Conservation (phyloP, 495 filamentous ascomycete genomes). For the Tuber indicum region DNA sequence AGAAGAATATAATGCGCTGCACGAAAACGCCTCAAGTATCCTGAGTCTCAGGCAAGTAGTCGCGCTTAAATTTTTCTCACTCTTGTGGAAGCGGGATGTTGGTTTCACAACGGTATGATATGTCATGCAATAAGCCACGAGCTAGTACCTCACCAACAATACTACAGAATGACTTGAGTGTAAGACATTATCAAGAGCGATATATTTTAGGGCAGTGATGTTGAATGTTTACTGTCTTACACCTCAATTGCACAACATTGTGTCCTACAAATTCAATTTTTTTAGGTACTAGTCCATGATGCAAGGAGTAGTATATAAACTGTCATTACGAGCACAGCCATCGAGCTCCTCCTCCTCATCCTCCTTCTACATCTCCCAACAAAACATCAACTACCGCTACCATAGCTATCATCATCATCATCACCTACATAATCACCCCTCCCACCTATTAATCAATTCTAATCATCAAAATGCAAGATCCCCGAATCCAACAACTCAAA, state of each 20-base stretch:
- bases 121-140: background rate
- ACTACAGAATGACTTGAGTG: background rate
- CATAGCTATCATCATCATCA: background rate
- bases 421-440: background rate
- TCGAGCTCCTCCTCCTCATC: no score
- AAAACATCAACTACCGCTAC: background rate
- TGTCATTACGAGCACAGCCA: background rate
- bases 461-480: no score
- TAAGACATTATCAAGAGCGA: background rate
- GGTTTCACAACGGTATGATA: no score
- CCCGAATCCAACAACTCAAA: background rate
- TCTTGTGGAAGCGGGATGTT: background rate
- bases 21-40: background rate
- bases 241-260: background rate
- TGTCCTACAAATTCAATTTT: background rate
- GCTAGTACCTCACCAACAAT: background rate
- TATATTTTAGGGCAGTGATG: background rate
- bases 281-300: background rate
- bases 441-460: no score
- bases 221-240: background rate
- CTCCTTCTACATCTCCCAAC: background rate
- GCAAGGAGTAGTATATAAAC: background rate
- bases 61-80: no score
- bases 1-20: background rate
- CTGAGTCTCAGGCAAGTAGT: background rate